phyloP scores from a whole-genome alignment of 2,329 filamentous ascomycete species.

The Gaeumannomyces tritici region DNA sequence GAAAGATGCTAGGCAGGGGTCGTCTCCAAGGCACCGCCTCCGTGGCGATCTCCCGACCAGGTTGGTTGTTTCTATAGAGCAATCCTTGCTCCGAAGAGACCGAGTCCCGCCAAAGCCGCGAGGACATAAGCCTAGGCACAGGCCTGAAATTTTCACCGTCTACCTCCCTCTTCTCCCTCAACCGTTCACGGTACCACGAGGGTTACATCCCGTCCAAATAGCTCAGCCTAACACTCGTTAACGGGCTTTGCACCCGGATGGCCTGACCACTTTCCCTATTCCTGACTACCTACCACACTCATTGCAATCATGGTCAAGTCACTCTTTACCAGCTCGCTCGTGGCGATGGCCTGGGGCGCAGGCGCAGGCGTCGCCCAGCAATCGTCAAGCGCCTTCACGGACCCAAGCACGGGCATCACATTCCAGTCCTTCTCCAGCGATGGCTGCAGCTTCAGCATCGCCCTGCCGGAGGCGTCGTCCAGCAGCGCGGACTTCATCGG shows the following conservation, averaged over 20 bases:
- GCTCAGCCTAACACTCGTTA: not conserved
- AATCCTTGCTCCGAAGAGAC: not conserved
- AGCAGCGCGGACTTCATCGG: constrained; percentile 39
- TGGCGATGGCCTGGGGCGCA: not conserved
- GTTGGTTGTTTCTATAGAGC: not conserved
- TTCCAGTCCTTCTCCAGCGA: constrained; percentile 36
- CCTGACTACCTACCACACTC: not conserved
- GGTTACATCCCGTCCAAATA: not conserved
- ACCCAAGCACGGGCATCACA: constrained; percentile 36
- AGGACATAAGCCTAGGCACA: not conserved
- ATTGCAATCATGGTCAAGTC: not conserved
- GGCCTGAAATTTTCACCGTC: not conserved
- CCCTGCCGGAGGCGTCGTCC: constrained; percentile 31
- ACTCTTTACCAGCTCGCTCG: not conserved
- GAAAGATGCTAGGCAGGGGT: not conserved
- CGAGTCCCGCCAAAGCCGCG: no score
- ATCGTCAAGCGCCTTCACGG: constrained; percentile 26
- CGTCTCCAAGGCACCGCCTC: no score
- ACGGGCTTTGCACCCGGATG: not conserved
- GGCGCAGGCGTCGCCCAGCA: not conserved
- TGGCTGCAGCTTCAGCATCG: constrained; percentile 39
- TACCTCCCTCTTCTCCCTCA: not conserved
- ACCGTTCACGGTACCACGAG: not conserved
- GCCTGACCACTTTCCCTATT: not conserved
- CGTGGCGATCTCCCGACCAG: no score